Evolutionary conservation across 495 filamentous ascomycete genomes (phyloP).

Genomic region (Penicillium maclennaniae): DNA sequence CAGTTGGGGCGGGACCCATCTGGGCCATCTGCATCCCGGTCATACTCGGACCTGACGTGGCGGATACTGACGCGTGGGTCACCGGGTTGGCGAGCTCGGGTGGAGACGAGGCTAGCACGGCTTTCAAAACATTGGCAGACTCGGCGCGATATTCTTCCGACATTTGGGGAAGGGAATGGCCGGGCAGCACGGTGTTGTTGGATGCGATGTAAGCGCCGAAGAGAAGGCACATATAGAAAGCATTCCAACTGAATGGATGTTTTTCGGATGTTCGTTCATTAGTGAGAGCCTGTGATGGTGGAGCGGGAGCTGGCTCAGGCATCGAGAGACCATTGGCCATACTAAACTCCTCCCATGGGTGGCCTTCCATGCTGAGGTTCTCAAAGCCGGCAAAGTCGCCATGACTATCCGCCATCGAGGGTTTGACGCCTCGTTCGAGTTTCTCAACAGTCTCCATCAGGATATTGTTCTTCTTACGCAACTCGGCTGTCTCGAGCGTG

Average conservation of each 20-base stretch:
- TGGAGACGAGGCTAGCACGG: constrained; percentile 67
- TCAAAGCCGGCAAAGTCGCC: constrained; percentile 79
- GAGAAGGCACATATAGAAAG: constrained; percentile 77
- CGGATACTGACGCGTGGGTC: constrained; percentile 37
- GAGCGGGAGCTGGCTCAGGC: constrained; percentile 38
- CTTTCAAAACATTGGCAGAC: constrained; percentile 84
- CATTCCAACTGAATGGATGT: constrained; percentile 55
- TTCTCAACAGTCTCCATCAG: constrained; percentile 81
- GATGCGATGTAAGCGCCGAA: constrained; percentile 96
- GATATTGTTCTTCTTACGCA: constrained; percentile 92
- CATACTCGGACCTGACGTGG: constrained; percentile 47
- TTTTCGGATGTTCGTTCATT: constrained; percentile 59
- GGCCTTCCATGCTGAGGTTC: constrained; percentile 69
- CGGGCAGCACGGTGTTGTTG: constrained; percentile 60
- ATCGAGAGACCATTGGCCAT: constrained; percentile 59
- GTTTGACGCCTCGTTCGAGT: constrained; percentile 63
- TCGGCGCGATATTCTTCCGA: constrained; percentile 92
- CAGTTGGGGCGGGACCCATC: constrained; percentile 50
- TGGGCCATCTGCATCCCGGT: constrained; percentile 43
- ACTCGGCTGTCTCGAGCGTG: constrained; percentile 88
- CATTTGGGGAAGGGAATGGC: constrained; percentile 69
- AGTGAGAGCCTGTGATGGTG: constrained; percentile 15
- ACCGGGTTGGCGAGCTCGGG: constrained; percentile 29
- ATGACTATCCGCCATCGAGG: constrained; percentile 57
- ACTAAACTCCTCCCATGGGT: constrained; percentile 74